These are phyloP conservation scores for Pleurotus pulmonarius DNA, from an alignment of 768 basidiomycete genomes.

Conservation along the genomic window DNA sequence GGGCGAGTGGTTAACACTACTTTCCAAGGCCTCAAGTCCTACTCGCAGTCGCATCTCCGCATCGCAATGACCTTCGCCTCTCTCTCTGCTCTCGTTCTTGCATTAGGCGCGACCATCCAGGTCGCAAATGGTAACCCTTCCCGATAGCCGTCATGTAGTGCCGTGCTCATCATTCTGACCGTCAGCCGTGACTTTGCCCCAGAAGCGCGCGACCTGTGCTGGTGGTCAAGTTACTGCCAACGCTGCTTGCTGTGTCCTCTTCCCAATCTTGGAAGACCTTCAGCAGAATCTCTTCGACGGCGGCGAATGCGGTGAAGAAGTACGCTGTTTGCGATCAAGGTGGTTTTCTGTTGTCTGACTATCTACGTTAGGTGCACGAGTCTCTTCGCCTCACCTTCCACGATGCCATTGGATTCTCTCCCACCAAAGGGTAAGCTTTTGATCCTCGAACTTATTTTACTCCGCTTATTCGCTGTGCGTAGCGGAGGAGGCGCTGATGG, in stretches of 20 bases:
- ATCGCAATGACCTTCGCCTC: neutral
- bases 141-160: neutral
- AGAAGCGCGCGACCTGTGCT: slow-evolving; percentile 20
- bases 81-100: slow-evolving; percentile 6
- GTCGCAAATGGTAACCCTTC: neutral
- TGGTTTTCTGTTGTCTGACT: neutral
- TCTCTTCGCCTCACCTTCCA: slow-evolving; percentile 34
- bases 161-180: neutral
- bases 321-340: neutral
- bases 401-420: slow-evolving; percentile 41
- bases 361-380: slow-evolving; percentile 17
- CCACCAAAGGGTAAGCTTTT: slow-evolving; percentile 23
- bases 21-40: neutral
- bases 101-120: neutral
- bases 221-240: slow-evolving; percentile 24
- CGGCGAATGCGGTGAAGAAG: slow-evolving; percentile 26
- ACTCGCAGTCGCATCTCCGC: neutral
- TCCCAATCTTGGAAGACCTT: slow-evolving; percentile 20
- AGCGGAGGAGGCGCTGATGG: slow-evolving; percentile 47
- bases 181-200: neutral
- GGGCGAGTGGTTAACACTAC: neutral
- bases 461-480: neutral
- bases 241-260: slow-evolving; percentile 22
- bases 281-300: slow-evolving; percentile 22
- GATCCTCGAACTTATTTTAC: neutral